Evolutionary conservation across 176 grass and related monocot species (phyloP).

Genomic region (Leersia perrieri): DNA sequence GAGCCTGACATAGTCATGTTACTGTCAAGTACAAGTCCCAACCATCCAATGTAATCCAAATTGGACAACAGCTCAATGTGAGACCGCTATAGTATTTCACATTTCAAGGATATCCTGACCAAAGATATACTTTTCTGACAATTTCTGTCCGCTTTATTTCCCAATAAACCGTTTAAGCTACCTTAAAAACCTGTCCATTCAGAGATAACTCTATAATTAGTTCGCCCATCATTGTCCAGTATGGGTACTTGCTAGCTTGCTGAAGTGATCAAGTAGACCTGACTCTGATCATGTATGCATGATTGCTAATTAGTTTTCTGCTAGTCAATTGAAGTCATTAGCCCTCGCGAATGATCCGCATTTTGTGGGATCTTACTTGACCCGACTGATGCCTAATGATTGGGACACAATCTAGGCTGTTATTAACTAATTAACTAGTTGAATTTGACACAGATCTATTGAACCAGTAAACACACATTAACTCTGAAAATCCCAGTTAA

Average conservation of each 20-base stretch:
- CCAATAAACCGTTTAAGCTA: not conserved
- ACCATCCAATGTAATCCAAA: constrained; percentile 6
- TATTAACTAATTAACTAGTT: not conserved
- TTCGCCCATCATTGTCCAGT: not conserved
- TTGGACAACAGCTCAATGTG: not conserved
- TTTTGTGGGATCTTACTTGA: constrained; percentile 43
- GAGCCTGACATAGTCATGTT: constrained; percentile 18
- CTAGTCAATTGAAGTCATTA: constrained; percentile 6
- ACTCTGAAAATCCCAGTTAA: constrained; percentile 9
- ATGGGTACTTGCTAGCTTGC: constrained; percentile 18
- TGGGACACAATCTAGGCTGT: constrained; percentile 17
- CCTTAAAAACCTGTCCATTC: not conserved
- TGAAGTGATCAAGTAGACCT: constrained; percentile 7
- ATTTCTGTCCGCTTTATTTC: not conserved
- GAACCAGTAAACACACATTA: not conserved
- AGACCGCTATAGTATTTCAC: not conserved
- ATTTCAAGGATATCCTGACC: not conserved
- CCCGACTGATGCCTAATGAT: constrained; percentile 25
- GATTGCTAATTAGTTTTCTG: not conserved
- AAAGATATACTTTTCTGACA: not conserved
- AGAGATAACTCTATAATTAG: constrained; percentile 3
- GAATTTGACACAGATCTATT: not conserved
- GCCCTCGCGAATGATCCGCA: constrained; percentile 24
- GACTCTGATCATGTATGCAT: constrained; percentile 7
- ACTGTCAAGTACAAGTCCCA: constrained; percentile 43